Evolutionary conservation across 495 filamentous ascomycete genomes (phyloP).

Genomic region (Astrothelium macrocarpum): DNA sequence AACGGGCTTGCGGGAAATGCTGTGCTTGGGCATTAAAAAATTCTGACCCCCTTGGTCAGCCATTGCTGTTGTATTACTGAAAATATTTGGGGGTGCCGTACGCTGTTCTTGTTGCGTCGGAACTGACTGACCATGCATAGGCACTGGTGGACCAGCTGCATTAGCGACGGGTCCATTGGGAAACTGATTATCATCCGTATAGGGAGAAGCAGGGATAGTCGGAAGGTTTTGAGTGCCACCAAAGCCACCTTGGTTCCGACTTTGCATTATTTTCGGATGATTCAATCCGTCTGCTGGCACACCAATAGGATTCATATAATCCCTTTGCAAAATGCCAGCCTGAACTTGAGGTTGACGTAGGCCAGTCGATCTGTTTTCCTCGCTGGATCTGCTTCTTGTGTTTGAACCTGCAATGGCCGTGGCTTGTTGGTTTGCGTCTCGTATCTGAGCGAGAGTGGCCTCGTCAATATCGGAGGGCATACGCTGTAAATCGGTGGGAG

Average conservation of each 20-base stretch:
- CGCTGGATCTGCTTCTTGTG: background rate
- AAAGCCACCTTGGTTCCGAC: background rate
- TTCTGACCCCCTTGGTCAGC: background rate
- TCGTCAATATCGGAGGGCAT: slow-evolving; percentile 73
- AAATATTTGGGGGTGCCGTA: background rate
- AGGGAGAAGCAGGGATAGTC: slow-evolving; percentile 33
- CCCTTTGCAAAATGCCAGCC: background rate
- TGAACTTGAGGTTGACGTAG: background rate
- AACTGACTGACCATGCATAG: slow-evolving; percentile 5
- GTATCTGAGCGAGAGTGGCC: slow-evolving; percentile 68
- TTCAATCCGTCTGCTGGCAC: slow-evolving; percentile 1
- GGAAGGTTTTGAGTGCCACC: slow-evolving; percentile 14
- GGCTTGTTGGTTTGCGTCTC: slow-evolving; percentile 43
- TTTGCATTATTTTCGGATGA: slow-evolving; percentile 2
- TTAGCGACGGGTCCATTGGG: background rate
- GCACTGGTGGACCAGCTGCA: slow-evolving; percentile 1
- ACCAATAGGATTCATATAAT: background rate
- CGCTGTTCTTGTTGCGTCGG: slow-evolving; percentile 4
- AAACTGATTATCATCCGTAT: slow-evolving; percentile 16
- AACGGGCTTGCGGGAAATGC: slow-evolving; percentile 9
- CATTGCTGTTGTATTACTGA: background rate
- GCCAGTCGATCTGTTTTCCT: background rate
- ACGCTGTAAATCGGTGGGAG: slow-evolving; percentile 62
- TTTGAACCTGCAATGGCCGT: background rate
- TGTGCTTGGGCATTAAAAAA: slow-evolving; percentile 3